Conservation (phyloP, 2,329 filamentous ascomycete species). For the Cadophora luteo-olivacea region DNA sequence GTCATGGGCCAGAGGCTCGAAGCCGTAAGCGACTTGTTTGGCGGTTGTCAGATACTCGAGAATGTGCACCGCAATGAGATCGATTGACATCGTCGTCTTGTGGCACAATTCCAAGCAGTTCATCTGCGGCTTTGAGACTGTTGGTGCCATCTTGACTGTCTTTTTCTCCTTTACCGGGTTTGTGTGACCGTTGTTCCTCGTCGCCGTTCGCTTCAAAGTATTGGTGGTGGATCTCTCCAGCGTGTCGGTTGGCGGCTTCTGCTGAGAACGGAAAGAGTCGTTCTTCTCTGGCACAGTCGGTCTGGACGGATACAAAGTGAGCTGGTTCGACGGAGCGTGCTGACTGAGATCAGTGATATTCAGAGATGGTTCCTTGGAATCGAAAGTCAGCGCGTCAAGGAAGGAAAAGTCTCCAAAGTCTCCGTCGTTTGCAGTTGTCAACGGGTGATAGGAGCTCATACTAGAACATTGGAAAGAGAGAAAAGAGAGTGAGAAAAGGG, state of each 20-base stretch:
- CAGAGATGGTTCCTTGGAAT: conserved; percentile 23
- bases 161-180: conserved; percentile 16
- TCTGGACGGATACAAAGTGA: background rate
- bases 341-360: conserved; percentile 21
- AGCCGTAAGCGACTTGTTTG: conserved; percentile 60
- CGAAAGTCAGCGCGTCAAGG: conserved; percentile 28
- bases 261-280: background rate
- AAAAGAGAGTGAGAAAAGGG: background rate
- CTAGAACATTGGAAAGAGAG: conserved; percentile 1
- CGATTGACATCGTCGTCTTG: conserved; percentile 64
- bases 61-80: conserved; percentile 69
- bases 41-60: conserved; percentile 67
- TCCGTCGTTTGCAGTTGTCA: conserved; percentile 17
- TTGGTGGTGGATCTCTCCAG: conserved; percentile 14
- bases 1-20: conserved; percentile 66
- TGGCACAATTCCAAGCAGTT: conserved; percentile 57
- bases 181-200: conserved; percentile 10
- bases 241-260: conserved; percentile 8
- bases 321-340: conserved; percentile 6
- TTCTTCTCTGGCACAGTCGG: conserved; percentile 17
- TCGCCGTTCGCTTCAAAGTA: conserved; percentile 19
- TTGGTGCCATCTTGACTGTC: conserved; percentile 27
- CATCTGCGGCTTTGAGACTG: conserved; percentile 31
- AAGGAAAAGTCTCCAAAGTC: conserved; percentile 27
- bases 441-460: conserved; percentile 14